Base-by-base conservation (phyloP, 768 basidiomycete genomes). In the Mycena albidolilacea region DNA sequence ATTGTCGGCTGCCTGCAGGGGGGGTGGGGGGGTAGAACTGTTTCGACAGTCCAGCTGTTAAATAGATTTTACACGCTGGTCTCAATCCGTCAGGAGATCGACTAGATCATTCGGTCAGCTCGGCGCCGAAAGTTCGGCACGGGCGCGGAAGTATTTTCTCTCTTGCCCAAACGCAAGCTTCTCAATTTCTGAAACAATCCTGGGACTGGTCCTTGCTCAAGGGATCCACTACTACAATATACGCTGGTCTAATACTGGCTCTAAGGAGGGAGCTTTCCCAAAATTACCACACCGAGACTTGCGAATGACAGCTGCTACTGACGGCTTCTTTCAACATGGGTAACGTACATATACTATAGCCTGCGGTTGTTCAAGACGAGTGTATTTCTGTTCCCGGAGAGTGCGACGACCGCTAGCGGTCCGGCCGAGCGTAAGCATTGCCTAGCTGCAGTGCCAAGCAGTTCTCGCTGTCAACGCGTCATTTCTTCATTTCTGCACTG, bases 1-100 rank as follows among this genome's bases (percentile, higher is more conserved):
- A 69, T 73, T 52, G 63, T 68, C 59, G 60, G 59, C 64, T 67
- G 68, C 72, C 72, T 48, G 68, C 68, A 64, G 64, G 23, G 64
- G 38, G 64, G 21, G 23, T 1, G 23, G 23, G 23, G 23, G 23
- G 23, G 52, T 39, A 43, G 23, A 30, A 63, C 46, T 44, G 52
- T n/a, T 64, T 64, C 19, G 48, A 64, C 66, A 67, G 66, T 5
- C 66, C 66, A n/a, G 63, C 64, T 52, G 70, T 65, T 50, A 62
- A 61, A 69, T 63, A 62, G 23, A 48, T 67, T 30, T 54, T 67
- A 46, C 50, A 59, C 50, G 61, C 39, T 50, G 30, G 57, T 58
- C 19, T 30, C 43, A 70, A 58, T 41, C 58, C 35, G 58, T 68
- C 62, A 70, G 70, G 63, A 65, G 64, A 41, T 61, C 67, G 48